These are phyloP conservation scores for Quercus variabilis DNA, from an alignment of 306 rosid species.

Conservation along the genomic window DNA sequence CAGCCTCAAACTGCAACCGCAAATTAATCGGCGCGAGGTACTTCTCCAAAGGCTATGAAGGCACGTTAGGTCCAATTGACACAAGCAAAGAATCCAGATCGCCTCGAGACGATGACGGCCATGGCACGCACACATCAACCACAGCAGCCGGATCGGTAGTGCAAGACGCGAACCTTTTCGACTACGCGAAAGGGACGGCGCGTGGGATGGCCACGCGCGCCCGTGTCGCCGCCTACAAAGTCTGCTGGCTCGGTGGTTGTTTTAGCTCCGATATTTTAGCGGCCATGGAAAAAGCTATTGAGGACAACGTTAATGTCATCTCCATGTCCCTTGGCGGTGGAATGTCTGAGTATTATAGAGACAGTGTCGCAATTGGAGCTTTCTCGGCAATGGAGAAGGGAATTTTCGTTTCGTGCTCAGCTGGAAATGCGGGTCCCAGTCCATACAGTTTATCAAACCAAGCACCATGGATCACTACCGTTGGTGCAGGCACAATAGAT, in stretches of 20 bases:
- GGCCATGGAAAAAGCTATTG: slow-evolving; percentile 70
- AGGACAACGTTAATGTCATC: slow-evolving; percentile 60
- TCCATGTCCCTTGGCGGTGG: slow-evolving; percentile 75
- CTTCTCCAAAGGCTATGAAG: slow-evolving; percentile 48
- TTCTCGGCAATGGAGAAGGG: slow-evolving; percentile 84
- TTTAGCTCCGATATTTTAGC: slow-evolving; percentile 56
- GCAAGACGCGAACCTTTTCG: slow-evolving; percentile 43
- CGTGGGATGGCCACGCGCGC: slow-evolving; percentile 82
- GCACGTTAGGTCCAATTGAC: slow-evolving; percentile 36
- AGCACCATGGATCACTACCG: slow-evolving; percentile 92
- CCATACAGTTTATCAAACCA: slow-evolving; percentile 34
- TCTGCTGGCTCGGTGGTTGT: slow-evolving; percentile 61
- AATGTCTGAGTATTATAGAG: slow-evolving; percentile 38
- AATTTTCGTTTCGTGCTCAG: slow-evolving; percentile 60
- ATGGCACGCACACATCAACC: slow-evolving; percentile 79
- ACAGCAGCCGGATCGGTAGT: slow-evolving; percentile 70
- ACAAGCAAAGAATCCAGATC: slow-evolving; percentile 42
- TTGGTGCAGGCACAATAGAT: slow-evolving; percentile 89
- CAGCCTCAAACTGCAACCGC: slow-evolving; percentile 50
- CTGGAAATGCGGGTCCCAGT: slow-evolving; percentile 71
- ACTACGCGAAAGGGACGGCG: slow-evolving; percentile 64
- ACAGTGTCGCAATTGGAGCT: slow-evolving; percentile 61
- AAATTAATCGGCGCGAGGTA: slow-evolving; percentile 76
- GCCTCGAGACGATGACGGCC: slow-evolving; percentile 75
- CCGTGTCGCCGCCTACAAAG: slow-evolving; percentile 70